These are phyloP conservation scores for Thymus quinquecostatus DNA, from an alignment of 257 asterid species.

Conservation along the genomic window DNA sequence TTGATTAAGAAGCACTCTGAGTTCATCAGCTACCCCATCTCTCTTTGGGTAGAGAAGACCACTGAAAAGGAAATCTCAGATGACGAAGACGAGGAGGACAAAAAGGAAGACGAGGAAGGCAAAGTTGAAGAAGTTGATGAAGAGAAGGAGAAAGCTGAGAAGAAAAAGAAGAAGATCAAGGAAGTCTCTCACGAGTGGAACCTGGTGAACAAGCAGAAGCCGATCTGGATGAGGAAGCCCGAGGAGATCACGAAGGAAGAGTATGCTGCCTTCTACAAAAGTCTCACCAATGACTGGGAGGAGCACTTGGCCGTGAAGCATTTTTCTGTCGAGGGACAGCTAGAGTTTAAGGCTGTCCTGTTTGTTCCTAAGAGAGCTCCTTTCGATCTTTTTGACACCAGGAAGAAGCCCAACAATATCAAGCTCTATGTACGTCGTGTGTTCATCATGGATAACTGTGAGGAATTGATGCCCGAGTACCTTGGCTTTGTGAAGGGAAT, in stretches of 20 bases:
- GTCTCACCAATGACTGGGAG: slow-evolving; percentile 70
- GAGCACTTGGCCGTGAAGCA: slow-evolving; percentile 72
- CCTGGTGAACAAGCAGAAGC: slow-evolving; percentile 65
- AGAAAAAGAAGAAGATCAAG: slow-evolving; percentile 65
- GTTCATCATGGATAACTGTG: slow-evolving; percentile 70
- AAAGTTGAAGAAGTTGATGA: slow-evolving; percentile 70
- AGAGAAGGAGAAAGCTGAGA: slow-evolving; percentile 60
- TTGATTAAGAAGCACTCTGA: slow-evolving; percentile 72
- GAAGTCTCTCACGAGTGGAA: slow-evolving; percentile 71
- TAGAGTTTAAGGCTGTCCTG: slow-evolving; percentile 65
- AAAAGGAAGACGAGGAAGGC: slow-evolving; percentile 69
- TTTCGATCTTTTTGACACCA: slow-evolving; percentile 61
- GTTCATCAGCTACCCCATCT: slow-evolving; percentile 70
- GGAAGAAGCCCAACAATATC: slow-evolving; percentile 64
- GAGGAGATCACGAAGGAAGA: slow-evolving; percentile 72
- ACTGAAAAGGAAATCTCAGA: slow-evolving; percentile 68
- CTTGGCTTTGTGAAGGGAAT: slow-evolving; percentile 65
- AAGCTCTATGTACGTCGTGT: slow-evolving; percentile 71
- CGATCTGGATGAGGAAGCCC: slow-evolving; percentile 74
- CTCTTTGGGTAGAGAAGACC: slow-evolving; percentile 65
- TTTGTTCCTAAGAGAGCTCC: slow-evolving; percentile 73
- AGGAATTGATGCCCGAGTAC: slow-evolving; percentile 66
- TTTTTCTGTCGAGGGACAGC: slow-evolving; percentile 72
- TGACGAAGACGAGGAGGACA: slow-evolving; percentile 74
- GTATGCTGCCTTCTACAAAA: slow-evolving; percentile 73